Evolutionary conservation across 139 green algal species (phyloP), one percentile per base, ranked within the genome.

Genomic region (Chlamydomonas schloesseri): DNA sequence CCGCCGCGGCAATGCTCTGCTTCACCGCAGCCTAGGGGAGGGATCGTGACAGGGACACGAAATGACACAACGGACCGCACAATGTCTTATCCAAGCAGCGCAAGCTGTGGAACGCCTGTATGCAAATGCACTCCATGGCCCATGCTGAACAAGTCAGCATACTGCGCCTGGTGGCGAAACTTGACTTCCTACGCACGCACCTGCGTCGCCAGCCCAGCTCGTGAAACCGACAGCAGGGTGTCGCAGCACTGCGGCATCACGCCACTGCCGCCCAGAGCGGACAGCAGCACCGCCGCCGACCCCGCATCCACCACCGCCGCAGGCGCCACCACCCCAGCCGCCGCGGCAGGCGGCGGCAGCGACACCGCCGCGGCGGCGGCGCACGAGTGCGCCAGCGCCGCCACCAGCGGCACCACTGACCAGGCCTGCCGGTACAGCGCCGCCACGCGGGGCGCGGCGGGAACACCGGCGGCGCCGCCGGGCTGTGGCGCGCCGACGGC

Each of bases 401-500:
- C 79, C n/a, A 21, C 47, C 79, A 47, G 47, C 65, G 79, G 79
- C n/a, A 85, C 67, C n/a, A 69, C 4, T 2, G 79, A 77, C 79
- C 79, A 85, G n/a, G 60, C 21, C 79, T 85, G 79, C 2, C 67
- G 67, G 31, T 31, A 76, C 31, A 85, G 46, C 67, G 79, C 67
- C 24, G 55, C 14, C 0, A 57, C 42, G 47, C 42, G 60, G 26
- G 62, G 78, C 29, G 78, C 65, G 8, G 42, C 24, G 24, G 71
- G 24, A 24, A 42, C 60, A 29, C 37, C 60, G 58, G 10, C 47
- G 72, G 34, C 36, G 60, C 78, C 64, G 20, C 20, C 33, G 68
- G 68, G 33, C 26, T 23, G 20, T 10, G 55, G 8, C 55, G 55
- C 55, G 55, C 34, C 36, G 24, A 71, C 75, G 37, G 14, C 29